These are phyloP conservation scores for Phialophora tarda DNA, from an alignment of 2,329 filamentous ascomycete genomes.

Conservation along the genomic window DNA sequence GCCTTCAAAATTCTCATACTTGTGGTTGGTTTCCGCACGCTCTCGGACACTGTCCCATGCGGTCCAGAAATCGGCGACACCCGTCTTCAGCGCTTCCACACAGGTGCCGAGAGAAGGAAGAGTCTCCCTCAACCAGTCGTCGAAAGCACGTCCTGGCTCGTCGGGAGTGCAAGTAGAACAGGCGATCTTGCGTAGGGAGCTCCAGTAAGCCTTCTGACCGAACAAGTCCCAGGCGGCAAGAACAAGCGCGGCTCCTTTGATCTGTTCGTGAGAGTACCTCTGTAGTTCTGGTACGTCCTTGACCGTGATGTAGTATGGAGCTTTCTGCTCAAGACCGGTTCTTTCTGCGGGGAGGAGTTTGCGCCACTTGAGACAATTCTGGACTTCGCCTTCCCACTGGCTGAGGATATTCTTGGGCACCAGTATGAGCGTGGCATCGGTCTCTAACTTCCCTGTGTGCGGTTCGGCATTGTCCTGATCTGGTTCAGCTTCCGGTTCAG, in stretches of 20 bases:
- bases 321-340: background rate
- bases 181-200: slow-evolving; percentile 57
- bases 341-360: background rate
- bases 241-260: slow-evolving; percentile 60
- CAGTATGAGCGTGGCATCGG: slow-evolving; percentile 65
- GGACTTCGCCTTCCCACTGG: slow-evolving; percentile 65
- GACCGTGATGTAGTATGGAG: slow-evolving; percentile 54
- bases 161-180: slow-evolving; percentile 52
- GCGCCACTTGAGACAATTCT: slow-evolving; percentile 46
- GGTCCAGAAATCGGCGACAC: slow-evolving; percentile 23
- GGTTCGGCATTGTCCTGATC: background rate
- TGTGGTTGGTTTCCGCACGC: background rate
- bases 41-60: slow-evolving; percentile 24
- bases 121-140: slow-evolving; percentile 60
- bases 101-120: slow-evolving; percentile 44
- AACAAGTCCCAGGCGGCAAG: slow-evolving; percentile 61
- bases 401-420: slow-evolving; percentile 60
- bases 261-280: slow-evolving; percentile 50
- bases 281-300: slow-evolving; percentile 48
- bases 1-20: slow-evolving; percentile 26
- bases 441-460: slow-evolving; percentile 22
- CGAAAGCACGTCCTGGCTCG: slow-evolving; percentile 56
- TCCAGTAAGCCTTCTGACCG: slow-evolving; percentile 55
- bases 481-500: background rate
- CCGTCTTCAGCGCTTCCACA: slow-evolving; percentile 1